Conservation (phyloP, 306 rosid species). For the Lupinus albus region DNA sequence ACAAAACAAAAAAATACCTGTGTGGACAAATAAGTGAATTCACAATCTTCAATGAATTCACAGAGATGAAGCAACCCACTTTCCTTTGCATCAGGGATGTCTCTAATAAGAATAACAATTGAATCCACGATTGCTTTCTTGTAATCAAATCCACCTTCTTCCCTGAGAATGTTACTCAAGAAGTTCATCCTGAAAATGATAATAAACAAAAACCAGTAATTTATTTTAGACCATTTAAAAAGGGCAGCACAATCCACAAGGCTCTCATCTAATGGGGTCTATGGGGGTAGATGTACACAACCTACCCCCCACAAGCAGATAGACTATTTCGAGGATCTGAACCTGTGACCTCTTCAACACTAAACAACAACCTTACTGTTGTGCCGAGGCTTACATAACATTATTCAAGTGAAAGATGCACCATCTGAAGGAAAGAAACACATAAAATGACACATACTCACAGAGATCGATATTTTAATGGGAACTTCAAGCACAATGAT, state of each 20-base stretch:
- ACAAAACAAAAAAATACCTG: slow-evolving; percentile 62
- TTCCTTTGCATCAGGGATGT: slow-evolving; percentile 95
- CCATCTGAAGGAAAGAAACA: not conserved
- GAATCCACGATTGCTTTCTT: slow-evolving; percentile 98
- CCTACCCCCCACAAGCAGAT: too few species aligned
- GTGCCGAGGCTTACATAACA: too few species aligned
- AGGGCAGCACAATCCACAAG: too few species aligned
- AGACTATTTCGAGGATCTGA: too few species aligned
- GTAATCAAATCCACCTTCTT: slow-evolving; percentile 99
- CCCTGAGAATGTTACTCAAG: slow-evolving; percentile 93
- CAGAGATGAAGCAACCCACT: slow-evolving; percentile 97
- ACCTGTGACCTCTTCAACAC: too few species aligned
- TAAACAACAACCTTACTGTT: too few species aligned
- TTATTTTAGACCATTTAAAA: slow-evolving; percentile 25
- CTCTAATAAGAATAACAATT: slow-evolving; percentile 92
- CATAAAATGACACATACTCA: slow-evolving; percentile 36
- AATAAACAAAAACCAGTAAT: slow-evolving; percentile 30
- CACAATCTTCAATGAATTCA: slow-evolving; percentile 98
- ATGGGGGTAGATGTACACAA: too few species aligned
- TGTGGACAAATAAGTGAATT: slow-evolving; percentile 96
- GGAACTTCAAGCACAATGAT: slow-evolving; percentile 93
- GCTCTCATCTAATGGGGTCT: too few species aligned
- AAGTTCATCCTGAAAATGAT: slow-evolving; percentile 83
- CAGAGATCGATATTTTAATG: slow-evolving; percentile 90
- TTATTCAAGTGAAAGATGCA: not conserved